These are phyloP conservation scores for Fraxinus latifolia DNA, from an alignment of 305 asterid genomes.

Conservation along the genomic window DNA sequence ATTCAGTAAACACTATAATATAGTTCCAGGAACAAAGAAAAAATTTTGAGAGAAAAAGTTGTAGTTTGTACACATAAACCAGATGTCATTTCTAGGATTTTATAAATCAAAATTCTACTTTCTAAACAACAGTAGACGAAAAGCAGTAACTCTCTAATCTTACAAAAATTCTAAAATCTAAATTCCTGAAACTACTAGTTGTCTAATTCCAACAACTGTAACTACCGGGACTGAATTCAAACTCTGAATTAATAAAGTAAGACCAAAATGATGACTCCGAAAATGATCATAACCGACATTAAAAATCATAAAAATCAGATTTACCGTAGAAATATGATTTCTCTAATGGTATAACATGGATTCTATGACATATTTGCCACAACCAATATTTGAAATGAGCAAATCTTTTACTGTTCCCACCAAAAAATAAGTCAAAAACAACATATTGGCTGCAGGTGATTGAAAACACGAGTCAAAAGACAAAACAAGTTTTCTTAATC, in stretches of 20 bases:
- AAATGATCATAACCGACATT: background rate
- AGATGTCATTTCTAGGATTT: background rate
- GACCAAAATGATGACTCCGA: background rate
- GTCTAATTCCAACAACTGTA: background rate
- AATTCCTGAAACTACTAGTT: background rate
- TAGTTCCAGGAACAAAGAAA: background rate
- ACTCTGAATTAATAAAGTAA: background rate
- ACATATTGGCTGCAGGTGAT: background rate
- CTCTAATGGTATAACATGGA: background rate
- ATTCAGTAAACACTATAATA: background rate
- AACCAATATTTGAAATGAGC: background rate
- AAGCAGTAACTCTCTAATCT: background rate
- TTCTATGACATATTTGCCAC: background rate
- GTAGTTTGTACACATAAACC: background rate
- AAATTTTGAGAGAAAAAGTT: background rate
- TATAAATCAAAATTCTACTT: background rate
- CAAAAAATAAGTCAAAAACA: background rate
- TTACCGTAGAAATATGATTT: background rate
- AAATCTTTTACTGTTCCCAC: background rate
- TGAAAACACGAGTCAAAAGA: background rate
- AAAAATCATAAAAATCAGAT: background rate
- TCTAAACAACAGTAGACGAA: background rate
- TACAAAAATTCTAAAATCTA: background rate
- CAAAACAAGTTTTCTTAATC: background rate
- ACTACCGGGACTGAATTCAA: too few relatives aligned